These are phyloP conservation scores for Chaetomiaceae sp. DNA, from an alignment of 2,329 filamentous ascomycete species.

Conservation along the genomic window DNA sequence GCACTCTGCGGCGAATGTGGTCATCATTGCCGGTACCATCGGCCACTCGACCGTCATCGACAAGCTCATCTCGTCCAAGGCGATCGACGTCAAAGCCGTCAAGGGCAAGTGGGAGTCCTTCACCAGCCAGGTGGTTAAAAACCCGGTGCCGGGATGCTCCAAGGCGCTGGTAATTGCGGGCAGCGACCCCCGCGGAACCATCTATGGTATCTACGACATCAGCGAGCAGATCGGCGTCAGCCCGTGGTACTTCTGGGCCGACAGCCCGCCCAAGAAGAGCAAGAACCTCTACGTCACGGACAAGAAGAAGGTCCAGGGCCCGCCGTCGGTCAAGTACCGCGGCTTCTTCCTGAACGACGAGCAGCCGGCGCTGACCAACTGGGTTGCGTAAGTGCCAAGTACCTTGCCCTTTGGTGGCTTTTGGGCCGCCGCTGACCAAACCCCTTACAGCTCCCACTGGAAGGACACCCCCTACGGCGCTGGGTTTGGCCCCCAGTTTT, in stretches of 20 bases:
- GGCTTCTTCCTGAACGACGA: conserved; percentile 70
- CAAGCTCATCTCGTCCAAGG: conserved; percentile 47
- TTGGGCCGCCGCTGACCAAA: background rate
- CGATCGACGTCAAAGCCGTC: conserved; percentile 54
- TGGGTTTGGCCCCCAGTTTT: conserved; percentile 58
- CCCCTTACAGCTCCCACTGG: conserved; percentile 31
- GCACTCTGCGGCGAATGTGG: conserved; percentile 41
- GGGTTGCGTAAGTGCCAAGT: conserved; percentile 42
- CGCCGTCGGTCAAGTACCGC: conserved; percentile 62
- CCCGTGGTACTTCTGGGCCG: conserved; percentile 66
- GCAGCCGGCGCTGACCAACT: conserved; percentile 61
- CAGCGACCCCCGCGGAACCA: conserved; percentile 59
- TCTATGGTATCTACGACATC: conserved; percentile 66
- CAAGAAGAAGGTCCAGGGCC: conserved; percentile 50
- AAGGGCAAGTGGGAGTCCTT: conserved; percentile 67
- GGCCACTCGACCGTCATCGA: conserved; percentile 60
- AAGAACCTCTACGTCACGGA: conserved; percentile 51
- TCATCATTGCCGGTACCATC: conserved; percentile 65
- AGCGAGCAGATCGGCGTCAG: conserved; percentile 70
- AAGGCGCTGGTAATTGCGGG: conserved; percentile 63
- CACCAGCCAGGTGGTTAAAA: conserved; percentile 51
- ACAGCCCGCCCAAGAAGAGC: conserved; percentile 50
- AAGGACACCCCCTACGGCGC: conserved; percentile 41
- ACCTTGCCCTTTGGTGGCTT: no score
- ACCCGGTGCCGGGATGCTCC: conserved; percentile 51